Conservation (phyloP, 225 moss, liverwort and hornwort genomes). For the Pleurozium schreberi region DNA sequence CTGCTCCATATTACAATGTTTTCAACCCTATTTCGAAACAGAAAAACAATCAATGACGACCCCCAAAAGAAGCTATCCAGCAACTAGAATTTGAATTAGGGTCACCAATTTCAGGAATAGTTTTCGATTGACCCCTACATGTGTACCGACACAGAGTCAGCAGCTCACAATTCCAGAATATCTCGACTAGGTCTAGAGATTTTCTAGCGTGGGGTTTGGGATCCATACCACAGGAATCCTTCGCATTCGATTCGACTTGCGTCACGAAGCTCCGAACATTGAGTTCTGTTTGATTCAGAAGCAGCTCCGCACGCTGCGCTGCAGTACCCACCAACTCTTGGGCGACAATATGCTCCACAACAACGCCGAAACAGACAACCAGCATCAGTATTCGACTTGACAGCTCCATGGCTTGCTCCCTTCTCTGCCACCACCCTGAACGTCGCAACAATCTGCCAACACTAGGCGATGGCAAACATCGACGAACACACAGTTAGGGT, state of each 20-base stretch:
- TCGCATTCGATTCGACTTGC: neutral
- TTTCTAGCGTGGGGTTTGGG: neutral
- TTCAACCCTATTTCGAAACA: neutral
- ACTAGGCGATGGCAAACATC: neutral
- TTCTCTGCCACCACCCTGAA: neutral
- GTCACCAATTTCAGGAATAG: neutral
- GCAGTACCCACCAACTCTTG: neutral
- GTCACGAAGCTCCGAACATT: neutral
- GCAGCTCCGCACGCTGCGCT: neutral
- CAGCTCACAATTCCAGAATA: neutral
- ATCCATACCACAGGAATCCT: neutral
- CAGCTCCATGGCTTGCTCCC: neutral
- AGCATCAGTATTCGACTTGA: neutral
- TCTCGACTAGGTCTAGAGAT: neutral
- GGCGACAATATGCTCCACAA: neutral
- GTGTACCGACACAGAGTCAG: neutral
- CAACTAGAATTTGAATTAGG: neutral
- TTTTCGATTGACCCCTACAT: neutral
- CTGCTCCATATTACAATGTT: neutral
- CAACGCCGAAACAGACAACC: neutral
- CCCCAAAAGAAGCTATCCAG: neutral
- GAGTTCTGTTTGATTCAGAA: neutral
- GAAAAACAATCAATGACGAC: too few species aligned
- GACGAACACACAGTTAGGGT: neutral
- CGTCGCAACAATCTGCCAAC: neutral